These are phyloP conservation scores for Mycena capillaripes DNA, from an alignment of 768 basidiomycete species.

Conservation along the genomic window DNA sequence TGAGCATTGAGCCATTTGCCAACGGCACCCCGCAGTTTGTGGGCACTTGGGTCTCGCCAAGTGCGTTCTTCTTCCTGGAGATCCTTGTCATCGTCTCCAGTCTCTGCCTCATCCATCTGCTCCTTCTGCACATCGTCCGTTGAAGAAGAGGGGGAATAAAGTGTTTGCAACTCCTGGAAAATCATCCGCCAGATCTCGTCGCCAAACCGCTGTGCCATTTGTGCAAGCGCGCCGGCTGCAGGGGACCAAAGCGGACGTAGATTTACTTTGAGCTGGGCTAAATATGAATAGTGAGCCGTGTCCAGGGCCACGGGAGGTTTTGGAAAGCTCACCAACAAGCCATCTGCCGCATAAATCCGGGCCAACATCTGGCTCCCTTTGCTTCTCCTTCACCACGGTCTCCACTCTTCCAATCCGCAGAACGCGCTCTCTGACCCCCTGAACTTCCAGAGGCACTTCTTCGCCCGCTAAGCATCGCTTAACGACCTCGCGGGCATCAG, in stretches of 20 bases:
- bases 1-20: conserved; percentile 61
- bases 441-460: conserved; percentile 80
- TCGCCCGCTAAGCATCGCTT: conserved; percentile 85
- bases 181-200: conserved; percentile 81
- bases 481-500: conserved; percentile 65
- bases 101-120: conserved; percentile 20
- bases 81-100: conserved; percentile 48
- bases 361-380: conserved; percentile 61
- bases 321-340: conserved; percentile 71
- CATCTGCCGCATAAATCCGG: conserved; percentile 79
- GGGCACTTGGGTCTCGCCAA: conserved; percentile 84
- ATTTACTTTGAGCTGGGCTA: conserved; percentile 94
- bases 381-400: conserved; percentile 63
- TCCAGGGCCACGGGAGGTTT: neutral
- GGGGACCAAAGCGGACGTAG: conserved; percentile 92
- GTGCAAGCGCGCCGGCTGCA: conserved; percentile 75
- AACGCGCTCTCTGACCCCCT: conserved; percentile 88
- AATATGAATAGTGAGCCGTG: neutral
- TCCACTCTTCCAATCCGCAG: conserved; percentile 82
- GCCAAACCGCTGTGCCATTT: conserved; percentile 67
- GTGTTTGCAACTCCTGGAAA: conserved; percentile 70
- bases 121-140: conserved; percentile 25
- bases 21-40: conserved; percentile 67
- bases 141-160: conserved; percentile 40
- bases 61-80: conserved; percentile 80